Evolutionary conservation across 805 yeast species (phyloP), one percentile per base, ranked within the genome.

Genomic region (Candida patagonica): DNA sequence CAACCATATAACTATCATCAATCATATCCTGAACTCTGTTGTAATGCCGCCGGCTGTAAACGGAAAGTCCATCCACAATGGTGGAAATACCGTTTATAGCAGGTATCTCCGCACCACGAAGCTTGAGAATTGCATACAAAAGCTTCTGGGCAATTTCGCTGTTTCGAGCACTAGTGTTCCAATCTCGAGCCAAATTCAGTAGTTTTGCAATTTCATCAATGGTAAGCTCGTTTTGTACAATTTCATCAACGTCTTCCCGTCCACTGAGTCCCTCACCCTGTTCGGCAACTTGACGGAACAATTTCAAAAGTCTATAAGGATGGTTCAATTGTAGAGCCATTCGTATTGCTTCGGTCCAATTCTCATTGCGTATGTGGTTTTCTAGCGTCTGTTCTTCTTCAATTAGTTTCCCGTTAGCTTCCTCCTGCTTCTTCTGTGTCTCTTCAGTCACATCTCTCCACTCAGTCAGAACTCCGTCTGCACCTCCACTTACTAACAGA

Each of bases 401-500:
- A 21, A 92, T 76, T 40, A 66, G 70, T 24, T 68, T 73, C 37
- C 73, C 74, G 71, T 43, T 70, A 73, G 72, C 77, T 35, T 54
- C 55, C 21, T 61, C 66, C 40, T 73, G 76, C 40, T 66, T 62
- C 38, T 63, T 73, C 42, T 69, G 66, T 39, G 76, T 72, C 55
- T 82, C 89, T 40, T 78, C 87, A 1, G 95, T 83, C 52, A 80
- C 78, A 60, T 92, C 97, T 40, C 68, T 67, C 98, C 98, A 92
- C 30, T 85, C 67, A 37, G 85, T 81, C 48, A 92, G 73, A 20
- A 85, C 79, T 41, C 96, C 95, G 60, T 92, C 97, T 1, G 96
- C 96, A 60, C 92, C 97, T 0, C 96, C 97, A 43, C 84, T 75
- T 0, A 85, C 74, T 42, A 92, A 70, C 42, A 71, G 70, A 13